Evolutionary conservation across 2,329 filamentous ascomycete genomes (phyloP), one percentile per base, ranked within the genome.

Genomic region (Penicillium sp.): DNA sequence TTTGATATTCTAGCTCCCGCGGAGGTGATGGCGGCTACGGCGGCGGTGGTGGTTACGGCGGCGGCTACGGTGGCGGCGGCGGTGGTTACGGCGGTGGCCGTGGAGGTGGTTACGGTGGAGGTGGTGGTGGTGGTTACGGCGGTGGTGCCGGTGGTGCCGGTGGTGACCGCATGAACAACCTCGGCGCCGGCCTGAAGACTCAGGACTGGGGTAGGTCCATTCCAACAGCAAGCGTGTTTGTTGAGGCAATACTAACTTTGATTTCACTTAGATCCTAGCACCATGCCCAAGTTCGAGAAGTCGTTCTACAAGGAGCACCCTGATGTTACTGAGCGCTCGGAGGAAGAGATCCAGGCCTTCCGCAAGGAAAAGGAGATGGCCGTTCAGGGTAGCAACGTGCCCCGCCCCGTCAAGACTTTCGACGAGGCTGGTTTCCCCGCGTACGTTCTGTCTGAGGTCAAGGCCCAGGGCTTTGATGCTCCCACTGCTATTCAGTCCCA

Each of bases 361-460:
- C 89, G 94, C 72, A 86, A 85, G 71, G 85, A 90, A 71, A 86
- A 94, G 70, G 82, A 90, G 70, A 97, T 99, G 76, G 84, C 91
- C 44, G 82, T 97, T 53, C 82, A 88, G 68, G 94, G 94, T 61
- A 79, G 65, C 59, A 84, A 94, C 64, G 87, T 97, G 16, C 94
- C 94, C 66, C 93, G 92, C 76, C 94, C 94, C 50, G 93, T 99
- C 58, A 89, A 96, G 78, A 96, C 88, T 38, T 99, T 99, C 74
- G 94, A 99, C 67, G 94, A 99, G 81, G 94, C 94, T 74, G 91
- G 91, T 42, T 99, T 99, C 80, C 94, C 94, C 42, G 85, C 87
- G 68, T 99, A 99, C 74, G 94, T 99, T 62, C 94, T 99, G 85
- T 92, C 90, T 70, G 94, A 99, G 76, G 94, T 99, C 72, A 99